Percentiles rank a stretch among this genome's conserved stretches.
These are phyloP conservation scores for Linum lewisii DNA, from an alignment of 345 rosid species.

Conservation along the genomic window DNA sequence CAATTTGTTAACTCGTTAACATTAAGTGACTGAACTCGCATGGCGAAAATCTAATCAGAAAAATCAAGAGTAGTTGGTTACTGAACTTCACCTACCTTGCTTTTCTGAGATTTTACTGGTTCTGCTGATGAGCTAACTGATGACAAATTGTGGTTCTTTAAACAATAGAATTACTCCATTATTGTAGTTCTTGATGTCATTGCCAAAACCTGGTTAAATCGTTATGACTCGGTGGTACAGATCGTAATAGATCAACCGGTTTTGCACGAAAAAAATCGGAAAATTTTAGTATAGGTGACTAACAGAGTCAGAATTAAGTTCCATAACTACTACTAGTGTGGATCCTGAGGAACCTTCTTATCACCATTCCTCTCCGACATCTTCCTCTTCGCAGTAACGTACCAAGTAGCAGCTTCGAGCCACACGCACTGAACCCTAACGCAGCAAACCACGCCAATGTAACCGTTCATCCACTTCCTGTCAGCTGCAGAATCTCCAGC, in stretches of 20 bases:
- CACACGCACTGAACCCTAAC: conserved; percentile 25
- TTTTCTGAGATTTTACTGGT: background rate
- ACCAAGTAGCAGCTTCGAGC: conserved; percentile 42
- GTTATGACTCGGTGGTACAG: too few species aligned
- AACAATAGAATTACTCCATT: too few species aligned
- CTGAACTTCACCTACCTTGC: background rate
- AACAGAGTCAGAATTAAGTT: conserved; percentile 4
- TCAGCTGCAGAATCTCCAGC: conserved; percentile 45
- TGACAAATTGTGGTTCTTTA: too few species aligned
- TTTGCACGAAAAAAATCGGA: too few species aligned
- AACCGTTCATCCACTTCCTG: conserved; percentile 66
- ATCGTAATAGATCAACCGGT: too few species aligned
- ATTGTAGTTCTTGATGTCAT: too few species aligned
- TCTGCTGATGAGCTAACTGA: background rate
- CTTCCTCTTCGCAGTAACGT: conserved; percentile 34
- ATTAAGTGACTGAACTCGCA: conserved; percentile 10
- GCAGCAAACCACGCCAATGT: conserved; percentile 37
- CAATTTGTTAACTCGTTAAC: too few species aligned
- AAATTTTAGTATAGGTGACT: too few species aligned
- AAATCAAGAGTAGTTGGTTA: background rate
- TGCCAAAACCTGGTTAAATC: too few species aligned
- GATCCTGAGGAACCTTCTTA: conserved; percentile 14
- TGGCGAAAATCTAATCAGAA: conserved; percentile 13
- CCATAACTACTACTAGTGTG: conserved; percentile 19
- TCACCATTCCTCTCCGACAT: conserved; percentile 19